These are phyloP conservation scores for Akanthomyces uredinophilus DNA, from an alignment of 2,329 filamentous ascomycete species.

Conservation along the genomic window DNA sequence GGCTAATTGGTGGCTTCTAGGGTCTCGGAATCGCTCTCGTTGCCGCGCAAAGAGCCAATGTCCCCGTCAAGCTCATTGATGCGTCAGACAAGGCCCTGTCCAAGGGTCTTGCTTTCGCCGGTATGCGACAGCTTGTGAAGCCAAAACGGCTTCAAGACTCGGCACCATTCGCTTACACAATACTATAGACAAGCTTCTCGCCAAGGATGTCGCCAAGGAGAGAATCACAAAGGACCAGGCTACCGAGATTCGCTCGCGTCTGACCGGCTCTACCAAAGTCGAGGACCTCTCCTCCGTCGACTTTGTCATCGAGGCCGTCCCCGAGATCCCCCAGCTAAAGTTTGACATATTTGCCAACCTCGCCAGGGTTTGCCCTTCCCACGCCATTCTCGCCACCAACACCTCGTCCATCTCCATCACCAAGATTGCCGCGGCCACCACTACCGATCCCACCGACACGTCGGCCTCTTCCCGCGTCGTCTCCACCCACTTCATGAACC, in stretches of 20 bases:
- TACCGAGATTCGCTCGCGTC: constrained; percentile 62
- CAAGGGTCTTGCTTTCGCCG: constrained; percentile 85
- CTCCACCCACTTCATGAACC: constrained; percentile 99
- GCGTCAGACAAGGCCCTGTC: constrained; percentile 77
- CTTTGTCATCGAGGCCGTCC: constrained; percentile 96
- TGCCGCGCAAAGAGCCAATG: constrained; percentile 74
- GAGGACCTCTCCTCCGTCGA: constrained; percentile 78
- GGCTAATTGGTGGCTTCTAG: constrained; percentile 41
- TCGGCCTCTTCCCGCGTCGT: constrained; percentile 82
- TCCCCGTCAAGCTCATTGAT: constrained; percentile 84
- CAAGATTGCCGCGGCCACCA: constrained; percentile 84
- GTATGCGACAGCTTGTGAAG: constrained; percentile 44
- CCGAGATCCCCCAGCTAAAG: constrained; percentile 85
- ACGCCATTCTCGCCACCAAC: constrained; percentile 92
- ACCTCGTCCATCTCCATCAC: constrained; percentile 99
- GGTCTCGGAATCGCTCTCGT: constrained; percentile 94
- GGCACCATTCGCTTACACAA: not conserved
- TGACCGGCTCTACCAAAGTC: constrained; percentile 67
- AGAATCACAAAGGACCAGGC: constrained; percentile 79
- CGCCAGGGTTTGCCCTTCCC: constrained; percentile 72
- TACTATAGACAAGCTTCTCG: constrained; percentile 73
- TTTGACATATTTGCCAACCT: constrained; percentile 79
- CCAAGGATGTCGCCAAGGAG: constrained; percentile 86
- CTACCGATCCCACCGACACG: constrained; percentile 70
- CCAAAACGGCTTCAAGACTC: not conserved